These are phyloP conservation scores for Funneliformis caledonium DNA, from an alignment of 371 early-diverging fungal species.

Conservation along the genomic window DNA sequence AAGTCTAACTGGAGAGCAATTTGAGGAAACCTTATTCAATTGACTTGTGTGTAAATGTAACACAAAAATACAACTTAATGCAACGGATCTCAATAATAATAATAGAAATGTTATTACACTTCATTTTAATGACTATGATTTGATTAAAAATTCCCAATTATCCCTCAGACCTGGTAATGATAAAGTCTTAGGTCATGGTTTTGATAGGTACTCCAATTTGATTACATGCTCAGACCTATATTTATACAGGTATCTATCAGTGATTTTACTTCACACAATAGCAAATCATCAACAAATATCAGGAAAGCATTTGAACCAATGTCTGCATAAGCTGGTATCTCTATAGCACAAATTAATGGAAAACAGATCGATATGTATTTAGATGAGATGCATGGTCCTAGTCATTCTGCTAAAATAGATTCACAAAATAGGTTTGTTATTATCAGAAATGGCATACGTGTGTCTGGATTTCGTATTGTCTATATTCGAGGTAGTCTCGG, in stretches of 20 bases:
- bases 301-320: constrained; percentile 10
- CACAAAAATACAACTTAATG: not conserved
- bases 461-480: constrained; percentile 44
- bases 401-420: constrained; percentile 41
- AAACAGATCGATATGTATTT: constrained; percentile 45
- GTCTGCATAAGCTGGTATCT: not conserved
- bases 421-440: constrained; percentile 38
- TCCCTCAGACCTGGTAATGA: constrained; percentile 41
- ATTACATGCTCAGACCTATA: constrained; percentile 43
- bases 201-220: constrained; percentile 44
- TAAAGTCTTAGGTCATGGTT: constrained; percentile 39
- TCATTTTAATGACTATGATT: constrained; percentile 10
- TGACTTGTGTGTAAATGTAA: not conserved
- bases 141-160: constrained; percentile 5
- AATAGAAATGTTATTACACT: constrained; percentile 3
- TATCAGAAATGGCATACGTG: constrained; percentile 27
- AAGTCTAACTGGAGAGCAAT: constrained; percentile 11
- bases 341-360: not conserved
- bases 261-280: constrained; percentile 43
- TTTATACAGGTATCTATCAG: constrained; percentile 44
- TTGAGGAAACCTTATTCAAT: not conserved
- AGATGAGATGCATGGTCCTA: constrained; percentile 42
- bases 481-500: constrained; percentile 41
- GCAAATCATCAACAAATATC: constrained; percentile 26
- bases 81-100: constrained; percentile 16